Percentiles rank a stretch among this genome's conserved stretches.
phyloP scores from a whole-genome alignment of 768 basidiomycete species.

The Lentinula sp. region DNA sequence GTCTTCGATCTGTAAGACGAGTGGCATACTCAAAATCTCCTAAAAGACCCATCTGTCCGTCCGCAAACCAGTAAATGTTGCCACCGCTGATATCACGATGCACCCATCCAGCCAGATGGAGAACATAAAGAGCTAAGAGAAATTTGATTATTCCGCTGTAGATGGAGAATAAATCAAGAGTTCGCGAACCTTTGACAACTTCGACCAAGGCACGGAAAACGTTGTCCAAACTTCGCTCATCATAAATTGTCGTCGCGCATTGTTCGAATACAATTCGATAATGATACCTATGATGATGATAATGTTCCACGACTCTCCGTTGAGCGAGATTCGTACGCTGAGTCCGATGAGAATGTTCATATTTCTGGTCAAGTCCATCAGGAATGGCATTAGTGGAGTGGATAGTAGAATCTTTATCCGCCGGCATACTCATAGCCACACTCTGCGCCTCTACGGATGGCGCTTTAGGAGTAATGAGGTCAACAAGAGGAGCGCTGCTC shows the following conservation, averaged over 20 bases:
- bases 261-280: neutral
- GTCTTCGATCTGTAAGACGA: neutral
- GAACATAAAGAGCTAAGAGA: neutral
- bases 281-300: neutral
- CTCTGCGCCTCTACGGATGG: neutral
- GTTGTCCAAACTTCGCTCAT: neutral
- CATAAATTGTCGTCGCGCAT: neutral
- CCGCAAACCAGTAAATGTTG: neutral
- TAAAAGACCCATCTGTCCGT: neutral
- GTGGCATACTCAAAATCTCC: neutral
- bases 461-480: neutral
- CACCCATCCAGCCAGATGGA: neutral
- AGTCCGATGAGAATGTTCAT: neutral
- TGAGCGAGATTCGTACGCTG: too few species aligned
- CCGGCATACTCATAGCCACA: neutral
- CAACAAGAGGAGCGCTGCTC: neutral
- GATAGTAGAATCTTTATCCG: neutral
- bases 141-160: neutral
- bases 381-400: neutral
- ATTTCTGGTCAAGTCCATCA: neutral
- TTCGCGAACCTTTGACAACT: neutral
- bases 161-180: neutral
- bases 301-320: too few species aligned
- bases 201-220: neutral
- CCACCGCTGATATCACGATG: neutral